Base-by-base conservation (phyloP, 2,329 filamentous ascomycete genomes). In the Calcarisporium arbuscula region DNA sequence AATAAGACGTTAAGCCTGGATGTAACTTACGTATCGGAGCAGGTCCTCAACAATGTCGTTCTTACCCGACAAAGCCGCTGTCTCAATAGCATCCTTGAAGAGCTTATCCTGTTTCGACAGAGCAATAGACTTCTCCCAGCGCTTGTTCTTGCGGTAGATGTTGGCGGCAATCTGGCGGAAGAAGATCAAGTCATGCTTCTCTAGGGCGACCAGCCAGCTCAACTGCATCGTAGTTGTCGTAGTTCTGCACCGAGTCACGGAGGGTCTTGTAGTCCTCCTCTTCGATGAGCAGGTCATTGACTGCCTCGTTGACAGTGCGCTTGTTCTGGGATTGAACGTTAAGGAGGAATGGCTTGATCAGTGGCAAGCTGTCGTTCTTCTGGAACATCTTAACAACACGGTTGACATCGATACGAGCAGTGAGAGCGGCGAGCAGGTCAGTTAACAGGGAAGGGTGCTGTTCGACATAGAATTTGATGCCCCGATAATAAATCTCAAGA, bases 121-220 rank as follows among this genome's bases (percentile, higher is more conserved):
- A 21, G 87, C 79, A 61, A 98, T 98, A 5, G 89, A 95, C 70
- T 96, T 96, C 69, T 96, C 90, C 94, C 94, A 98, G 45, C 92
- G 80, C 82, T 96, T 96, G 73, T 95, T 96, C 77, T 96, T 98
- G 61, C 94, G 88, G 71, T 96, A 98, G 62, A 98, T 98, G 65
- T 75, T 95, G 47, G 94, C 88, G 5, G 92, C 92, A 54, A 98
- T 95, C 64, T 98, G 92, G 55, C 92, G 83, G 83, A 98, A 98
- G 74, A 98, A 98, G 45, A 98, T 89, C 31, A 98, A 70, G 38
- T 98, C 92, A 56, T 98, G 94, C 69, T 92, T 92, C 76, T 98
- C 94, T 9, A 98, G 73, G n/a, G 36, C 92, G 85, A 57, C 85
- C 77, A 3, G 92, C 94, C 41, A 98, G 77, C 18, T 94, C 89